Evolutionary conservation across 257 asterid genomes (phyloP), one percentile per base, ranked within the genome.

Genomic region (Solanum chmielewskii): DNA sequence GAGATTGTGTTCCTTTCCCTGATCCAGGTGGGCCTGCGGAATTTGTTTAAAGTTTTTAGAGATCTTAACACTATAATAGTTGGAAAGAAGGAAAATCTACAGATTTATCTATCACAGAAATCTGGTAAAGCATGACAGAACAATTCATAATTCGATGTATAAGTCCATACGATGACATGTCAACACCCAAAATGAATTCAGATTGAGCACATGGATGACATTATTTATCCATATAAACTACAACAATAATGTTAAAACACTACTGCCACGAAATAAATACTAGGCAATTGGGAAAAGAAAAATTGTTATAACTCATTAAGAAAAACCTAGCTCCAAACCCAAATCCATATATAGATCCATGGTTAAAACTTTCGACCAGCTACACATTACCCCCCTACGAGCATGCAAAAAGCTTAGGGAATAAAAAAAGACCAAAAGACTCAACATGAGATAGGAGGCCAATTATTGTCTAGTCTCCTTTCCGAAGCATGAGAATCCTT

Each of bases 1-100:
- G 99, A 41, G 99, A 95, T 83, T 97, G 99, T 14, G 99, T 97
- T 85, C 99, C 99, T 91, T 96, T 96, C 25, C 98, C 99, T 7
- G 98, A 96, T 81, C 99, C 99, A 18, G 99, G 99, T 88, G 99
- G 99, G 81, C 99, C 99, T 95, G 93, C 47, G 4, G 18, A 49
- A 49, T 13, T 13, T 77, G n/a, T 77, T 15, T 0, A 81, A 81
- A 12, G 27, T 9, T 81, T 44, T 44, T 49, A 49, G 70, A 52
- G 70, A 31, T 31, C 44, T 81, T 56, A 81, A 20, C 70, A 31
- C 66, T 27, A 6, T 3, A 31, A 31, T 49, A 81, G 31, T 18
- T 18, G 29, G 69, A 49, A 9, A 31, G 45, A 29, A 18, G 29
- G 31, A 81, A 81, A 81, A 18, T 49, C 66, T 88, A 83, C 64